Percentiles rank a stretch among this genome's conserved stretches.
Evolutionary conservation across 73 alveolate genomes (phyloP).

Genomic region (Diophrys appendiculata): DNA sequence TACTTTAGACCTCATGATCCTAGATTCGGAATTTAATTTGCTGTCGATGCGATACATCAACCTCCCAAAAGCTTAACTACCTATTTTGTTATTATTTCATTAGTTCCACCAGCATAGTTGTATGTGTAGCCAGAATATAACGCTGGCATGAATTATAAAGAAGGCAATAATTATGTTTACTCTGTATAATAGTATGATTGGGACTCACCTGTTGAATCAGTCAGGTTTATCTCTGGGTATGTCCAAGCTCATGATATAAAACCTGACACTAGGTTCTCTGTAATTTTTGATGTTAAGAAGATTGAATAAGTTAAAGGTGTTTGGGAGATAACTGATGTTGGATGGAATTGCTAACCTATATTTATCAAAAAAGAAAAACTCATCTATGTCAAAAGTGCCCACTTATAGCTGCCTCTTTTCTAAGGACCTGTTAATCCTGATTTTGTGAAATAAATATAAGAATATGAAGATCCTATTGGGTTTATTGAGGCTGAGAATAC

Average conservation of each 20-base stretch:
- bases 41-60: not conserved
- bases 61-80: not conserved
- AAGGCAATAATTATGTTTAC: not conserved
- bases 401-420: not conserved
- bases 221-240: not conserved
- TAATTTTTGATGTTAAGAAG: not conserved
- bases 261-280: not conserved
- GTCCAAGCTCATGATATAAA: not conserved
- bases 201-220: not conserved
- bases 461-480: not conserved
- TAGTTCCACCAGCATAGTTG: not conserved
- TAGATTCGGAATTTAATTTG: not conserved
- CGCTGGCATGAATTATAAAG: too few species aligned
- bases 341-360: not conserved
- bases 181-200: not conserved
- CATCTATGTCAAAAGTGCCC: not conserved
- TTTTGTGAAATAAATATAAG: not conserved
- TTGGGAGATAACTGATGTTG: not conserved
- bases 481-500: not conserved
- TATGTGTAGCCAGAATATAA: not conserved
- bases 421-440: not conserved
- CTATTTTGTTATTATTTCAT: not conserved
- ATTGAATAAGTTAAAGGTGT: not conserved
- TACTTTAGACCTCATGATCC: not conserved
- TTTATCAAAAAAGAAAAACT: not conserved